A percentile compares a stretch with the other conserved stretches of the same genome.
phyloP scores from a whole-genome alignment of 2,329 filamentous ascomycete species.

The Cryphonectria nitschkei region DNA sequence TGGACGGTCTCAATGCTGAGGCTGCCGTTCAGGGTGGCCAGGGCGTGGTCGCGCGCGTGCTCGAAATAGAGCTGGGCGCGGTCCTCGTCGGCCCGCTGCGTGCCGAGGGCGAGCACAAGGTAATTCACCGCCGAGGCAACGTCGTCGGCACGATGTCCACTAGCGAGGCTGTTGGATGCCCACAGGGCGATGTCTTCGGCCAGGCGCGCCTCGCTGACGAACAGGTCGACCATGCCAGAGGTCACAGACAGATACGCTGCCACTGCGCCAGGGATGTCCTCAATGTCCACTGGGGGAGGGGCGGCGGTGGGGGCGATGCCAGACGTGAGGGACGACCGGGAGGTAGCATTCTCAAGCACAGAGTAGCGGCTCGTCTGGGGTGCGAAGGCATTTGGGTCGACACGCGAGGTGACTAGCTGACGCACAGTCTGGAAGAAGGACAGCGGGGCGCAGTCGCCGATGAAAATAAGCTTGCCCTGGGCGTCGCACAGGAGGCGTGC shows the following conservation, averaged over 20 bases:
- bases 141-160: slow-evolving; percentile 41
- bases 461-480: slow-evolving; percentile 58
- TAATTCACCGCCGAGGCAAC: slow-evolving; percentile 49
- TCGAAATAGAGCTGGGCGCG: slow-evolving; percentile 52
- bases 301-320: slow-evolving; percentile 22
- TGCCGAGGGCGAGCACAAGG: slow-evolving; percentile 55
- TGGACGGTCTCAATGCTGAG: slow-evolving; percentile 55
- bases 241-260: slow-evolving; percentile 46
- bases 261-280: slow-evolving; percentile 38
- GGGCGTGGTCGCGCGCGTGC: slow-evolving; percentile 51
- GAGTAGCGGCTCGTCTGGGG: slow-evolving; percentile 55
- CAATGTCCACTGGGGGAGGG: slow-evolving; percentile 36
- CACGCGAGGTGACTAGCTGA: slow-evolving; percentile 52
- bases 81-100: slow-evolving; percentile 46
- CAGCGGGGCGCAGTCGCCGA: slow-evolving; percentile 59
- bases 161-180: slow-evolving; percentile 40
- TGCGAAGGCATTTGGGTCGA: slow-evolving; percentile 55
- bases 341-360: slow-evolving; percentile 51
- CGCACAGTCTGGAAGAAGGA: slow-evolving; percentile 60
- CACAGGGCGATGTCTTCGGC: slow-evolving; percentile 47
- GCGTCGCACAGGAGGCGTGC: slow-evolving; percentile 55
- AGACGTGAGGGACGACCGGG: slow-evolving; percentile 41
- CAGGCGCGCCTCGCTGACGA: slow-evolving; percentile 45
- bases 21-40: slow-evolving; percentile 49
- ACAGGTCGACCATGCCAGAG: slow-evolving; percentile 53